A percentile compares a stretch with the other conserved stretches of the same genome.
Evolutionary conservation across 2,329 filamentous ascomycete genomes (phyloP).

Genomic region (Ascochyta fabae): DNA sequence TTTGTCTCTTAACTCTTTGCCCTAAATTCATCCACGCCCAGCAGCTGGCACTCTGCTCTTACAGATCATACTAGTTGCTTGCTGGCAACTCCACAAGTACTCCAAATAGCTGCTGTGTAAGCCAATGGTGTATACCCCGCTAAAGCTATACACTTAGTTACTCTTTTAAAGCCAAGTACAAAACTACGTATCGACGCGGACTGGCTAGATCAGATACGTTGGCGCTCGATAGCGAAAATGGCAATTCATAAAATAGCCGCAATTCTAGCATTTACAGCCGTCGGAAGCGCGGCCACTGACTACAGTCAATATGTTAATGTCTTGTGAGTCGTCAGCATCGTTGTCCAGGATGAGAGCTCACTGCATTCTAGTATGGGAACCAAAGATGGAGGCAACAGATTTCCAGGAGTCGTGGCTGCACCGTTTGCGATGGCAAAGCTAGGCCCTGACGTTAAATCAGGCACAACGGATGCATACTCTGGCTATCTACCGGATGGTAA

Average conservation of each 20-base stretch:
- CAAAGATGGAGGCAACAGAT: conserved; percentile 44
- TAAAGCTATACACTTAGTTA: neutral
- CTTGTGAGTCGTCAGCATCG: conserved; percentile 35
- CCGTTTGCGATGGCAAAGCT: conserved; percentile 48
- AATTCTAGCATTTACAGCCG: neutral
- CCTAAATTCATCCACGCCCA: neutral
- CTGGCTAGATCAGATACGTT: too few relatives aligned
- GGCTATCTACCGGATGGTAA: conserved; percentile 43
- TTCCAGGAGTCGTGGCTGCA: conserved; percentile 46
- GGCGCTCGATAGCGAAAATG: neutral
- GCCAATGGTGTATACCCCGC: neutral
- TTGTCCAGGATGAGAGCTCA: neutral
- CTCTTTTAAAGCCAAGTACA: too few relatives aligned
- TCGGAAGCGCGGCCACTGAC: conserved; percentile 11
- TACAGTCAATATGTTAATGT: conserved; percentile 45
- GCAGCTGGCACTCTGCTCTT: too few relatives aligned
- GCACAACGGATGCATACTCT: conserved; percentile 44
- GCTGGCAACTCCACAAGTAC: neutral
- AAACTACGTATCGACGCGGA: too few relatives aligned
- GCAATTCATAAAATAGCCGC: neutral
- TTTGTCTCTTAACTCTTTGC: neutral
- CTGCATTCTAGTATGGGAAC: conserved; percentile 24
- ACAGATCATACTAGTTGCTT: neutral
- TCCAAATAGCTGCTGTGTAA: neutral
- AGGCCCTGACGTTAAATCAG: conserved; percentile 43